Conservation (phyloP, 495 filamentous ascomycete species). For the Neurospora sp. region DNA sequence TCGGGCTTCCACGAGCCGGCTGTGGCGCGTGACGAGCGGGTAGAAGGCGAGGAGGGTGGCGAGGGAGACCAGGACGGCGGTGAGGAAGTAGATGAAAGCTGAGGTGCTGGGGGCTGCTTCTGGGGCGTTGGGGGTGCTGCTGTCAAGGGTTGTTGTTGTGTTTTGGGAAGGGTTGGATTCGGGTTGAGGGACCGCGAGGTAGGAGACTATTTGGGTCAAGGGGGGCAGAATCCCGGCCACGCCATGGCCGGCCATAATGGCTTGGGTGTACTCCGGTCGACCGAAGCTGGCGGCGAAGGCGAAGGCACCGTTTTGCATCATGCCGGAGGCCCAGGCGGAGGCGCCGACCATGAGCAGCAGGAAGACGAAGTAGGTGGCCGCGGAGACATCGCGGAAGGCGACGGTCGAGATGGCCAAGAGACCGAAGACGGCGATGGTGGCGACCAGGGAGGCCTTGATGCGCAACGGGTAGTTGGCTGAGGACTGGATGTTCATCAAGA, state of each 20-base stretch:
- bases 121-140: neutral
- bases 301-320: slow-evolving; percentile 92
- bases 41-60: slow-evolving; percentile 48
- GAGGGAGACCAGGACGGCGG: slow-evolving; percentile 57
- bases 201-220: slow-evolving; percentile 74
- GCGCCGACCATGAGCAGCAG: slow-evolving; percentile 73
- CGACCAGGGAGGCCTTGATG: slow-evolving; percentile 60
- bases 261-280: slow-evolving; percentile 79
- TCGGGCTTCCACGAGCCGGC: slow-evolving; percentile 29
- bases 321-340: slow-evolving; percentile 65
- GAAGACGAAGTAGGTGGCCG: slow-evolving; percentile 64
- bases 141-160: slow-evolving; percentile 1
- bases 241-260: slow-evolving; percentile 91
- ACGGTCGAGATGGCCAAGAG: slow-evolving; percentile 73
- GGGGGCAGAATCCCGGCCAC: slow-evolving; percentile 86
- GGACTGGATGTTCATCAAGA: slow-evolving; percentile 69
- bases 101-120: slow-evolving; percentile 41
- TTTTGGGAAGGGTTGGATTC: slow-evolving; percentile 5
- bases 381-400: slow-evolving; percentile 47
- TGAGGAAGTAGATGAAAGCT: slow-evolving; percentile 86
- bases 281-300: slow-evolving; percentile 82
- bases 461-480: slow-evolving; percentile 76
- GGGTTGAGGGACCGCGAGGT: slow-evolving; percentile 53
- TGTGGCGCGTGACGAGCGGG: slow-evolving; percentile 37
- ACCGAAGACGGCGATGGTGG: slow-evolving; percentile 63